phyloP scores from a whole-genome alignment of 164 flowering plant species.

The Tetracentron sinense region DNA sequence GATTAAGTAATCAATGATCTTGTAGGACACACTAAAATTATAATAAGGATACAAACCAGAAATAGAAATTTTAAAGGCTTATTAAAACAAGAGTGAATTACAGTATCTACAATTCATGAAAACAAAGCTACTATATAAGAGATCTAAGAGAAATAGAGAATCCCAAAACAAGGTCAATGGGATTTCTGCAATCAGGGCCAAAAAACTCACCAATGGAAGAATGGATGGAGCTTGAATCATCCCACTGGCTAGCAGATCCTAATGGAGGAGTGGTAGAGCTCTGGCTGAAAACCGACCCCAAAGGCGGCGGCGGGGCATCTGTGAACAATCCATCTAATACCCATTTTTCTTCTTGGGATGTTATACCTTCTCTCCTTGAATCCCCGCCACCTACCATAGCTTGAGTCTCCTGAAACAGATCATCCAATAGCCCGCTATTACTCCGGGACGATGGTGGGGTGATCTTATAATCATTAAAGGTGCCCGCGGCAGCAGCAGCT shows the following conservation, averaged over 20 bases:
- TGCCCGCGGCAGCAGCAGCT: conserved; percentile 19
- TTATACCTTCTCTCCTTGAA: conserved; percentile 1
- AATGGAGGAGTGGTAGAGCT: background rate
- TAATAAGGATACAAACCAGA: background rate
- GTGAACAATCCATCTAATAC: conserved; percentile 11
- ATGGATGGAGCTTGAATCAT: conserved; percentile 15
- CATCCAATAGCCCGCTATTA: conserved; percentile 43
- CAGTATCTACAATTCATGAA: background rate
- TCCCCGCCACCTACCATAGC: conserved; percentile 13
- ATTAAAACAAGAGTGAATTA: background rate
- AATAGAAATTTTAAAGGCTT: no score
- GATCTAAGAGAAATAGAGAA: background rate
- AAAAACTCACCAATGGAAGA: conserved; percentile 15
- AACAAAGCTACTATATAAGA: background rate
- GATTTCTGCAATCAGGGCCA: no score
- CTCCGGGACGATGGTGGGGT: background rate
- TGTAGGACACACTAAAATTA: no score
- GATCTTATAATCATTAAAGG: background rate
- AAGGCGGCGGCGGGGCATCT: conserved; percentile 7
- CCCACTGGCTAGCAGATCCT: conserved; percentile 15
- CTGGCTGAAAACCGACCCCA: background rate
- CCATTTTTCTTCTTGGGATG: conserved; percentile 11
- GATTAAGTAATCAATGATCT: background rate
- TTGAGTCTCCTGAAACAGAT: conserved; percentile 37
- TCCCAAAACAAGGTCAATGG: background rate